Conservation (phyloP, 31 red algal genomes). For the Porphyra umbilicalis region DNA sequence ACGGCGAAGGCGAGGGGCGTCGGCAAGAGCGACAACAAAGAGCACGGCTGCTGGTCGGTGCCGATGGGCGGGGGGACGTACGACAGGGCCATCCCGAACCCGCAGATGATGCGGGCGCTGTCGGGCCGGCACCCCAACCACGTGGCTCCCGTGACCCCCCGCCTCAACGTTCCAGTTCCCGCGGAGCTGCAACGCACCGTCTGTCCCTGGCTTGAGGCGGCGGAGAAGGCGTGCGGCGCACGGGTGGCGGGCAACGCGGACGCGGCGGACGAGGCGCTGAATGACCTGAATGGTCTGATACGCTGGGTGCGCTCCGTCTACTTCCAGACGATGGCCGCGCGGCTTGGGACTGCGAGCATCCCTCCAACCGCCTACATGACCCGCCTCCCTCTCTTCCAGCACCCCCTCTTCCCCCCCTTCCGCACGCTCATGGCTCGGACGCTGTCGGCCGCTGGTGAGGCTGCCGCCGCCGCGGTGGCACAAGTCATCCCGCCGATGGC, state of each 20-base stretch:
- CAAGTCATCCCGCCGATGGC: background rate
- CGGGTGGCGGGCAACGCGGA: background rate
- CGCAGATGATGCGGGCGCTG: background rate
- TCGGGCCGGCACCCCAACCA: background rate
- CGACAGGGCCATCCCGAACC: background rate
- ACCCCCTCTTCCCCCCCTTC: background rate
- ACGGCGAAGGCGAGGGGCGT: too few species aligned
- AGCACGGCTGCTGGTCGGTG: background rate
- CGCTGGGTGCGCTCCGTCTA: background rate
- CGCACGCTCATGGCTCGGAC: background rate
- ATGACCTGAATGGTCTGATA: background rate
- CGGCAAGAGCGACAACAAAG: background rate
- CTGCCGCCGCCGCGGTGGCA: too few species aligned
- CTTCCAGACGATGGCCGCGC: background rate
- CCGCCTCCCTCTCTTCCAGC: background rate
- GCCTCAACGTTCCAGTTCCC: background rate
- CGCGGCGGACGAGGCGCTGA: background rate
- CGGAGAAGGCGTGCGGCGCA: background rate
- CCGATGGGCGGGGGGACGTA: background rate
- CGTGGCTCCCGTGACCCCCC: background rate
- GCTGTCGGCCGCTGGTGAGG: background rate
- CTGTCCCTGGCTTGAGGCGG: background rate
- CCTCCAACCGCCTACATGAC: background rate
- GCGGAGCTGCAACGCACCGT: background rate
- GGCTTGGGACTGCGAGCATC: background rate